These are phyloP conservation scores for Trametes punicea DNA, from an alignment of 768 basidiomycete species.

Conservation along the genomic window DNA sequence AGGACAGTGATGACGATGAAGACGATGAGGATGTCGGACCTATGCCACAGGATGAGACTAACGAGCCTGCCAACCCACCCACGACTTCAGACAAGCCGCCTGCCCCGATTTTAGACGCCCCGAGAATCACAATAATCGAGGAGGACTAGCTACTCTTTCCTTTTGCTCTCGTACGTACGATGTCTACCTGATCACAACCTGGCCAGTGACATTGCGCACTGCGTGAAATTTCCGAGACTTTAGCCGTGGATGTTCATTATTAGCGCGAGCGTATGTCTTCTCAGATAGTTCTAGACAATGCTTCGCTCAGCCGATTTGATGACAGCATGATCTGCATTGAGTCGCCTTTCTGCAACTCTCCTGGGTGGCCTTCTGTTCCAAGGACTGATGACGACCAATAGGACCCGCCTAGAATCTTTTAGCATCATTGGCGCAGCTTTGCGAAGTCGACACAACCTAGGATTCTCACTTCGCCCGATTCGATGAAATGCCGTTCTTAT, in stretches of 20 bases:
- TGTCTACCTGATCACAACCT: slow-evolving; percentile 1
- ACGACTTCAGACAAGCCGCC: slow-evolving; percentile 5
- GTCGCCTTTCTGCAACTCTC: background rate
- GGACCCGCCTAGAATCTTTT: background rate
- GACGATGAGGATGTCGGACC: slow-evolving; percentile 25
- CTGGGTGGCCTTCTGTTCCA: background rate
- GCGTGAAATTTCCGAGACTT: slow-evolving; percentile 3
- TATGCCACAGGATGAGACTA: slow-evolving; percentile 4
- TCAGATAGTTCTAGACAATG: background rate
- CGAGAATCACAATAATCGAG: slow-evolving; percentile 48
- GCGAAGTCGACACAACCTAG: background rate
- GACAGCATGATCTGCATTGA: background rate
- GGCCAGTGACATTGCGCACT: slow-evolving; percentile 1
- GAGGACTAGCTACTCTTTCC: slow-evolving; percentile 34
- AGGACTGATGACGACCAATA: background rate
- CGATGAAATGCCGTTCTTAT: background rate
- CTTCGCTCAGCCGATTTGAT: background rate
- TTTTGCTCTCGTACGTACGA: slow-evolving; percentile 1
- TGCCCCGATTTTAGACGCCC: slow-evolving; percentile 32
- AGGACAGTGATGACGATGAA: slow-evolving; percentile 38
- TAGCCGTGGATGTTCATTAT: background rate
- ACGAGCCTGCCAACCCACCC: background rate
- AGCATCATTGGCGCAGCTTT: background rate
- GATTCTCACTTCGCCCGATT: background rate
- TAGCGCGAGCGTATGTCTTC: background rate